A percentile compares a stretch with the other conserved stretches of the same genome.
These are phyloP conservation scores for Pseudotsuga menziesii DNA, from an alignment of 75 land plant species.

Conservation along the genomic window DNA sequence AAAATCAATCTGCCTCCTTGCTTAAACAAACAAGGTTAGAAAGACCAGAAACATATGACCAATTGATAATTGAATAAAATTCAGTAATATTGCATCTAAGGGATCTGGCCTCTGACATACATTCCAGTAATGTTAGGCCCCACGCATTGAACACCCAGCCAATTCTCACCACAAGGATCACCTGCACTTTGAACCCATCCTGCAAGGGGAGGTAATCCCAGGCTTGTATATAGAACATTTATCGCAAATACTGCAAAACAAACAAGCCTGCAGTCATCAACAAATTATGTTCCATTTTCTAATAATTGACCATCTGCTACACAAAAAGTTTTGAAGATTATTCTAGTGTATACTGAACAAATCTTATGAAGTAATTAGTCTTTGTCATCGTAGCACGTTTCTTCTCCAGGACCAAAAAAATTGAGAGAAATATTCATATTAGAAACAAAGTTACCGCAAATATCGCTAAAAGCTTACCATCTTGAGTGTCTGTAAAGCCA, in stretches of 20 bases:
- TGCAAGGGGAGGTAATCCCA: slow-evolving; percentile 50
- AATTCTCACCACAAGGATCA: slow-evolving; percentile 64
- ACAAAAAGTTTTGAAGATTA: not conserved
- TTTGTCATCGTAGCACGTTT: not conserved
- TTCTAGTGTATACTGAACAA: not conserved
- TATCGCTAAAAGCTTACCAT: not conserved
- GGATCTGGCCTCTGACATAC: slow-evolving; percentile 22
- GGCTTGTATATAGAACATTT: slow-evolving; percentile 41
- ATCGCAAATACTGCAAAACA: slow-evolving; percentile 48
- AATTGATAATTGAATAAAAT: not conserved
- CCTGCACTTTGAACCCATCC: slow-evolving; percentile 58
- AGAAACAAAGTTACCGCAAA: not conserved
- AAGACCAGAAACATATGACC: not conserved
- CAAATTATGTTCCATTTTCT: not conserved
- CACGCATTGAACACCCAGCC: slow-evolving; percentile 68
- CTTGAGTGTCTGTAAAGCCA: slow-evolving; percentile 9
- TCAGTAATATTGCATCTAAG: not conserved
- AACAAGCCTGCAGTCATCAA: too few species aligned
- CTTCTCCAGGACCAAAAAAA: not conserved
- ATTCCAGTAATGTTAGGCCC: slow-evolving; percentile 57
- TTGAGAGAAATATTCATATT: not conserved
- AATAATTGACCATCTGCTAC: not conserved
- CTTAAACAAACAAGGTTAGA: not conserved
- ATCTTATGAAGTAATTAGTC: not conserved
- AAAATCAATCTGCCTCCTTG: not conserved